phyloP scores from a whole-genome alignment of 2,329 filamentous ascomycete species.

The Exophiala sideris region DNA sequence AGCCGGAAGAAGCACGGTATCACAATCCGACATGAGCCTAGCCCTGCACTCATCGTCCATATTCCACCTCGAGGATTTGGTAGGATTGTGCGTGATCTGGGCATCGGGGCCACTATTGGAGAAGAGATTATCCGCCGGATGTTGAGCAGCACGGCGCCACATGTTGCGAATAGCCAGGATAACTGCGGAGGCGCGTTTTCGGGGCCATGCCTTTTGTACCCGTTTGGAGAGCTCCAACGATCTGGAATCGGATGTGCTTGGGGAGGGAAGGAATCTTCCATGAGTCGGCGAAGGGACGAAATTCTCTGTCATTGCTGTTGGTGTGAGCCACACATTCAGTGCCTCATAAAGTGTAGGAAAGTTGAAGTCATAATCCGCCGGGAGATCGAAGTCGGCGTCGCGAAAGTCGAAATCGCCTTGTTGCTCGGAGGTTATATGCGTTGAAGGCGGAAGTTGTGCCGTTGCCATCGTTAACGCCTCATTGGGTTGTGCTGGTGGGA shows the following conservation, averaged over 20 bases:
- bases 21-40: slow-evolving; percentile 8
- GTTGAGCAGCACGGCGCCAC: slow-evolving; percentile 5
- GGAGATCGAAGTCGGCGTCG: not conserved
- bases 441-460: not conserved
- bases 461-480: not conserved
- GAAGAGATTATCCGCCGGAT: slow-evolving; percentile 8
- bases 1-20: not conserved
- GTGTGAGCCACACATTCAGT: slow-evolving; percentile 1
- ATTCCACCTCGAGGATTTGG: slow-evolving; percentile 7
- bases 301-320: not conserved
- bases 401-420: not conserved
- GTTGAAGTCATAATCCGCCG: not conserved
- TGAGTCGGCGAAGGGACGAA: not conserved
- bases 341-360: slow-evolving; percentile 7
- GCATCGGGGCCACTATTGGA: not conserved
- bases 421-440: not conserved
- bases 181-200: slow-evolving; percentile 2
- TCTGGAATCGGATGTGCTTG: not conserved
- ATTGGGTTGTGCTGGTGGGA: too few relatives aligned
- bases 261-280: not conserved
- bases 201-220: slow-evolving; percentile 8
- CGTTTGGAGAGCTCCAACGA: slow-evolving; percentile 1
- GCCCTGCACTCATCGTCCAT: slow-evolving; percentile 10
- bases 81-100: not conserved
- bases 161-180: slow-evolving; percentile 8